Percentiles rank a stretch among this genome's conserved stretches.
These are phyloP conservation scores for Trichosanthes truncata DNA, from an alignment of 306 rosid species.

Conservation along the genomic window DNA sequence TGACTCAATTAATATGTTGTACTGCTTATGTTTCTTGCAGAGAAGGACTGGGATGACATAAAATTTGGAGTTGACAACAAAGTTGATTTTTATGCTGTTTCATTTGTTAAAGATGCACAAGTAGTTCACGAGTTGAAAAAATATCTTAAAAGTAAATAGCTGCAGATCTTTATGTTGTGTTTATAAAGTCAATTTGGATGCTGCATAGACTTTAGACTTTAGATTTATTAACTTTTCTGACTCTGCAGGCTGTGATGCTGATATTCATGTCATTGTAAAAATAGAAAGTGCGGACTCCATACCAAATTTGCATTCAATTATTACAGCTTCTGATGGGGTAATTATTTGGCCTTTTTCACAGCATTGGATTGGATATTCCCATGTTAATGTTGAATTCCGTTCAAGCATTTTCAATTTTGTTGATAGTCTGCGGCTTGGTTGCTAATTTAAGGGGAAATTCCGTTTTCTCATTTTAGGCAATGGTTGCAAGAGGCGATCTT, in stretches of 20 bases:
- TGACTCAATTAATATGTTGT: neutral
- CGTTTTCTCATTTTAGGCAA: conserved; percentile 29
- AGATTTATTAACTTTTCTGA: conserved; percentile 14
- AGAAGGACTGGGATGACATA: conserved; percentile 99
- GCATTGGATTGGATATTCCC: neutral
- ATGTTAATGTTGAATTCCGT: neutral
- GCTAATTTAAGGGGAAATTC: neutral
- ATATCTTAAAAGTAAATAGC: conserved; percentile 61
- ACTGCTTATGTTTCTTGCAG: conserved; percentile 36
- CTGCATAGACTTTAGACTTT: neutral
- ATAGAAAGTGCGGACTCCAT: conserved; percentile 97
- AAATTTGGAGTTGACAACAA: conserved; percentile 94
- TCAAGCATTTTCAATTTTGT: neutral
- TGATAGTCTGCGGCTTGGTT: neutral
- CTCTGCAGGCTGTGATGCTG: conserved; percentile 62
- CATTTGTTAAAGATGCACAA: conserved; percentile 94
- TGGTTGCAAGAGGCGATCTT: conserved; percentile 67
- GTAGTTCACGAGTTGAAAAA: conserved; percentile 89
- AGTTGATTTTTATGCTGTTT: conserved; percentile 99
- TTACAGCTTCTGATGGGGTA: conserved; percentile 70
- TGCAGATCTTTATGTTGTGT: neutral
- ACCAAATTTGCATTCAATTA: conserved; percentile 85
- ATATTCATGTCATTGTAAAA: conserved; percentile 89
- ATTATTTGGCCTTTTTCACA: neutral
- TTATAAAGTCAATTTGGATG: neutral